Evolutionary conservation across 2,329 filamentous ascomycete genomes (phyloP), one percentile per base, ranked within the genome.

Genomic region (Furcasterigmium furcatum): DNA sequence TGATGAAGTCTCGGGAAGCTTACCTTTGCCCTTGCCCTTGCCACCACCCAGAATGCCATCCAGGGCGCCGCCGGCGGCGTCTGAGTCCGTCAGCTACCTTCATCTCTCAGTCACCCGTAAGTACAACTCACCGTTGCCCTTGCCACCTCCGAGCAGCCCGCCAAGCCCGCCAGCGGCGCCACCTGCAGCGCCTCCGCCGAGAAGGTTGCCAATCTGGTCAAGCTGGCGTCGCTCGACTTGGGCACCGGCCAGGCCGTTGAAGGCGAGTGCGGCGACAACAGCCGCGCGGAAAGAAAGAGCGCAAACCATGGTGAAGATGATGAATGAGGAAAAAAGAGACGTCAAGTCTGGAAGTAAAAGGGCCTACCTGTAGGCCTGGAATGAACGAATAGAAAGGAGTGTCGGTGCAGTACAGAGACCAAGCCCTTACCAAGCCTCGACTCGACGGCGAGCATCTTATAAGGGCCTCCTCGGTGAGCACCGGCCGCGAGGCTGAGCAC

Each of bases 341-440:
- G 40, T 42, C 40, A 34, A 42, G 40, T 32, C 40, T 21, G 14
- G 24, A n/a, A 24, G n/a, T n/a, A 20, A 34, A 42, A 25, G 29
- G 30, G 40, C 30, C 40, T 42, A 34, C 40, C 40, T 22, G 40
- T 42, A 42, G 40, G 30, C 40, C 30, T 25, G 29, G 18, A 42
- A 14, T 13, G 40, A 42, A 21, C 7, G 27, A 42, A 18, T 16
- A 19, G 3, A 36, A 36, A 18, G 18, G 34, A 36, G 18, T 8
- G n/a, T 18, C n/a, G 34, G 18, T 18, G 34, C 16, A 36, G n/a
- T 18, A 18, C 16, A 36, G 34, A 16, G 30, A 16, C 30, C n/a
- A n/a, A n/a, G n/a, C n/a, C 12, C 24, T 12, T 7, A 27, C 24
- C 24, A 27, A 7, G 24, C 24, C 24, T 27, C 24, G 24, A 27